Conservation (phyloP, 31 red algal genomes). For the Porphyra umbilicalis region DNA sequence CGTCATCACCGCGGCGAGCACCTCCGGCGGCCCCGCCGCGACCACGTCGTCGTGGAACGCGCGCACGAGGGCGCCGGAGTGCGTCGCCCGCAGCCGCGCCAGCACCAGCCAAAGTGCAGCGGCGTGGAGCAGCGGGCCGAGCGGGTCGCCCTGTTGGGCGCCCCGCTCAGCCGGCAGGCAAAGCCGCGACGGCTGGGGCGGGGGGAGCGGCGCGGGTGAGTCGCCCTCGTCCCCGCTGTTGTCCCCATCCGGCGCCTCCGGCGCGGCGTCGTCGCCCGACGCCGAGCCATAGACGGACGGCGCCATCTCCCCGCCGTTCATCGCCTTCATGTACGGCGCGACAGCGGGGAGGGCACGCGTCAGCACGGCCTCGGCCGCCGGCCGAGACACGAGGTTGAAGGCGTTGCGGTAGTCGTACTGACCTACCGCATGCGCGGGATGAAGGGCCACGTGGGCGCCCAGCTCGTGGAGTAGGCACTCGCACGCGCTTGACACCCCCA, state of each 20-base stretch:
- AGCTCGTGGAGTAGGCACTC: background rate
- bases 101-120: background rate
- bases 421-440: background rate
- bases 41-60: background rate
- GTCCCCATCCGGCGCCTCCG: background rate
- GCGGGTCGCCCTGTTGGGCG: background rate
- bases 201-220: too few species aligned
- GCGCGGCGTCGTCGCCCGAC: too few species aligned
- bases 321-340: background rate
- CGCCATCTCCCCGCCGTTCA: background rate
- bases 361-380: background rate
- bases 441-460: background rate
- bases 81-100: background rate
- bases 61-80: background rate
- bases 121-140: background rate
- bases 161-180: background rate
- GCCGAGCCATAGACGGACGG: background rate
- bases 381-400: background rate
- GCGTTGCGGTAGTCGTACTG: background rate
- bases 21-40: too few species aligned
- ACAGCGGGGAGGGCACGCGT: background rate
- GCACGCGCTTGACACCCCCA: background rate
- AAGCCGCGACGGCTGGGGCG: background rate
- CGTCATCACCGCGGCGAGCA: background rate
- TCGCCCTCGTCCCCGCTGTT: too few species aligned